Percentiles rank a stretch among this genome's conserved stretches.
phyloP scores from a whole-genome alignment of 176 grass and related monocot species.

The Zea luxurians region DNA sequence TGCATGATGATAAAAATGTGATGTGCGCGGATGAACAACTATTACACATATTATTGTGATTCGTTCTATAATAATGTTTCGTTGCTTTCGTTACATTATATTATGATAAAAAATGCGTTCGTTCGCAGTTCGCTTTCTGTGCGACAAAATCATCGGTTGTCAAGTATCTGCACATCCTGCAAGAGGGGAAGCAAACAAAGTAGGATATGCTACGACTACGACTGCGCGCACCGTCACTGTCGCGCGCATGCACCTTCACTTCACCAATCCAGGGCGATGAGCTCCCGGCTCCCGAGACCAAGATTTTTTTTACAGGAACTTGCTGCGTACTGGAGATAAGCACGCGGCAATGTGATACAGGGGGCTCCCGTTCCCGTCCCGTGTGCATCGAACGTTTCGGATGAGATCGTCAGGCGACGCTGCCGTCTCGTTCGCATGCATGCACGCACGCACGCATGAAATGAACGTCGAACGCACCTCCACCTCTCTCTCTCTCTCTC shows the following conservation, averaged over 20 bases:
- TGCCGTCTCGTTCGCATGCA: not conserved
- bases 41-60: too few relatives aligned
- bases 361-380: not conserved
- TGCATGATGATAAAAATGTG: too few relatives aligned
- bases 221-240: too few relatives aligned
- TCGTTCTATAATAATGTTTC: too few relatives aligned
- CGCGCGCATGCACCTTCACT: not conserved
- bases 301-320: conserved; percentile 23
- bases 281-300: not conserved
- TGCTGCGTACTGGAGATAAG: not conserved
- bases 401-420: not conserved
- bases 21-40: too few relatives aligned
- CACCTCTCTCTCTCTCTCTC: too few relatives aligned
- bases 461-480: too few relatives aligned
- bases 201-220: not conserved
- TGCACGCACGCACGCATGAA: too few relatives aligned
- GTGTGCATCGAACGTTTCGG: not conserved
- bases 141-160: not conserved
- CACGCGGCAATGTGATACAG: not conserved
- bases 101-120: too few relatives aligned
- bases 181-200: not conserved
- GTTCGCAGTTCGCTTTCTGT: too few relatives aligned
- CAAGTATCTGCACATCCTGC: not conserved
- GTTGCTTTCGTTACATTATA: too few relatives aligned
- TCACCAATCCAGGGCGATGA: not conserved